Conservation (phyloP, 2,329 filamentous ascomycete species). For the Clonostachys chloroleuca region DNA sequence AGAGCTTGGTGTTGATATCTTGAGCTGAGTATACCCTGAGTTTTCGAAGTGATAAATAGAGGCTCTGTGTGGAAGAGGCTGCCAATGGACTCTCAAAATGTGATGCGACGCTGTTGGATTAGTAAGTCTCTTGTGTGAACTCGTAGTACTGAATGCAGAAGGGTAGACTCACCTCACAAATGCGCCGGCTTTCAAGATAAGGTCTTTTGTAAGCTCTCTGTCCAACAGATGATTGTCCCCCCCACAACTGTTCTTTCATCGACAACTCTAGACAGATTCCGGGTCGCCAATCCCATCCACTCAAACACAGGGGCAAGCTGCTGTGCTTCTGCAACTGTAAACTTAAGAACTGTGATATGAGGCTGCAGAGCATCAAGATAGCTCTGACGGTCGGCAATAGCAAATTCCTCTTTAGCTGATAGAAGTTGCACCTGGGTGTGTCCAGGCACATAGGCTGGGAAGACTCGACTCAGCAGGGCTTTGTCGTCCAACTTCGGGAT, state of each 20-base stretch:
- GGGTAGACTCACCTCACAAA: no score
- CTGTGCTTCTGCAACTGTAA: constrained; percentile 16
- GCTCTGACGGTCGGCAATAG: constrained; percentile 18
- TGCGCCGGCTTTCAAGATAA: constrained; percentile 3
- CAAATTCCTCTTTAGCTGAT: constrained; percentile 9
- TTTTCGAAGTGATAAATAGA: neutral
- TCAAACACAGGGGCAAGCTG: constrained; percentile 14
- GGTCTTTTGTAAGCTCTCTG: neutral
- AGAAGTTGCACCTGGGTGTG: neutral
- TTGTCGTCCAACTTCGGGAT: no score
- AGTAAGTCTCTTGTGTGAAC: no score
- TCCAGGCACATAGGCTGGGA: neutral
- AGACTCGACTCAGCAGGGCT: neutral
- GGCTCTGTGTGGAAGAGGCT: neutral
- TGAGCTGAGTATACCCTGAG: neutral
- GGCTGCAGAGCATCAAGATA: constrained; percentile 10
- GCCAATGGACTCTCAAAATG: neutral
- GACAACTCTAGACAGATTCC: constrained; percentile 17
- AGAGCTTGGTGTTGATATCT: neutral
- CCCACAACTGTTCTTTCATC: constrained; percentile 18
- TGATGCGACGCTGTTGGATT: no score
- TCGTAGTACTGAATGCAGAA: no score
- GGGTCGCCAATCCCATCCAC: constrained; percentile 16
- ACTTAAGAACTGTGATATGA: constrained; percentile 20
- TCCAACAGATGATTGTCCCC: neutral